Evolutionary conservation across 768 basidiomycete genomes (phyloP), one percentile per base, ranked within the genome.

Genomic region (Pleurotus ostreatus): DNA sequence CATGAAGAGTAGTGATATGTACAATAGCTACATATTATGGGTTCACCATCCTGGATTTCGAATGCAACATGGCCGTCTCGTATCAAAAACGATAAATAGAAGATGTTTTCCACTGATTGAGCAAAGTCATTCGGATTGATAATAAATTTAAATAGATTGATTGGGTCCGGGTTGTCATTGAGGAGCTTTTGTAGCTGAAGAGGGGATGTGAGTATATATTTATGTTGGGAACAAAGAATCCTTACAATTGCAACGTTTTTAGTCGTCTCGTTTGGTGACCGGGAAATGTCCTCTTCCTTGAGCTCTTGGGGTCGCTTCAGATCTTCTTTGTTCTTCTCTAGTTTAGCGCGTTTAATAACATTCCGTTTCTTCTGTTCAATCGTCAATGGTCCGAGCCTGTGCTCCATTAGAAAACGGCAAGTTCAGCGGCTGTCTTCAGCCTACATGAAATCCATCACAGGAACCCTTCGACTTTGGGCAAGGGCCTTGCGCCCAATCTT

Each of bases 51-150:
- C 30, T 79, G 74, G 5, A 81, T 78, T 60, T 93, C 88, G 25
- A 92, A 75, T 9, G 87, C 86, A 57, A 86, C 91, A 64, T 83
- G 81, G 2, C 89, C 93, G 60, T 95, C 91, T 26, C 89, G 81
- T 46, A 97, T 89, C 59, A 97, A 78, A 73, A 99, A 98, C 0
- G 92, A 93, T 2, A 96, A 78, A 65, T 97, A 94, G 68, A 99
- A 98, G 20, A 96, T 76, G 67, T 99, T 99, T 72, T 99, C 97
- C 12, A 98, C 93, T 0, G 91, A 92, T 66, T 99, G 96, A 0
- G 87, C 89, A 65, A 92, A 99, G 63, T 89, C 85, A 25, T 86
- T 71, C 11, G 97, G 97, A 66, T 99, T 96, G 60, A 97, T 76
- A 53, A 98, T 78, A 65, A 98, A 89, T 58, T 78, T 72, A 74